Base-by-base conservation (phyloP, 257 asterid genomes). In the Solanum appendiculatum region DNA sequence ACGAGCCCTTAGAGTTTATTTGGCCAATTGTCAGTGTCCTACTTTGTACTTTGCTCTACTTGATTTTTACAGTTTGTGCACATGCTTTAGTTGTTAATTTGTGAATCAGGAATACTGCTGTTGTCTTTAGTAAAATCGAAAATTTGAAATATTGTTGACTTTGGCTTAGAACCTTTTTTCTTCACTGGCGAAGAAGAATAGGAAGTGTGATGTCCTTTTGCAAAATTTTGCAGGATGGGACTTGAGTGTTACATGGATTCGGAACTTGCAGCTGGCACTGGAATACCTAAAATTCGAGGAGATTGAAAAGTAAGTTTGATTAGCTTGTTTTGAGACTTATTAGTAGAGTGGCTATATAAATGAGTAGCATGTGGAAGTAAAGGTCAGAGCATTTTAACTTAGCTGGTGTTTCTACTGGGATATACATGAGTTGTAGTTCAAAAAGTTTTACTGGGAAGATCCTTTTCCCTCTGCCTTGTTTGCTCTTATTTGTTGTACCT, bases 211-310 rank as follows among this genome's bases (percentile, higher is more conserved):
- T 75, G 68, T 29, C 29, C 11, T 87, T 27, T 58, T 27, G 48
- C 44, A 39, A 60, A 66, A 56, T 37, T 87, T 90, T 92, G 87
- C 95, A 97, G 99, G 95, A 64, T 95, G 98, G 99, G 93, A 93
- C 87, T 91, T 95, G 95, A 93, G 91, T 74, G 73, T 92, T 87
- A 89, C 96, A 86, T 94, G 97, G 87, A 94, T 94, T 86, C 94
- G 99, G 85, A 94, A 90, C 90, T 90, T 97, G 93, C 98, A 97
- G 93, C 89, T 95, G 94, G 98, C 98, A 68, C 91, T 97, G 93
- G 89, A 91, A 87, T 97, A 94, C 93, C 92, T 95, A 89, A 96
- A 93, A 88, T 94, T 97, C 86, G 98, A 94, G 73, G 96, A 94
- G 89, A 93, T 94, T 82, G 93, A 94, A 92, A 94, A 90, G 99